Conservation (phyloP, 768 basidiomycete genomes). For the Chalciporus chontae region DNA sequence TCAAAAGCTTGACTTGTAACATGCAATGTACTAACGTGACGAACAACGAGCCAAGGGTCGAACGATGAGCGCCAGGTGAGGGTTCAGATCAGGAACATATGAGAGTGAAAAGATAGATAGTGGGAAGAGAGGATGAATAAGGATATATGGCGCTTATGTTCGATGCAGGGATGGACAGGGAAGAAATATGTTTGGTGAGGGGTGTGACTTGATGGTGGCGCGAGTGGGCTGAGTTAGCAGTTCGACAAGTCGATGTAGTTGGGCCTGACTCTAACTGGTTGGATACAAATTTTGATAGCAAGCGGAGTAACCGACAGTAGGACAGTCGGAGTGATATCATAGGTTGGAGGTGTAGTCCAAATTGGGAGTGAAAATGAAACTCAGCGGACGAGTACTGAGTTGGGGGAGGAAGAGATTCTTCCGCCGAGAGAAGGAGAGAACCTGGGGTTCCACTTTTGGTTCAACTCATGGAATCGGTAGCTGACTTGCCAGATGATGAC, state of each 20-base stretch:
- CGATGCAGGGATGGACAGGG: not conserved
- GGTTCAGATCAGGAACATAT: conserved; percentile 19
- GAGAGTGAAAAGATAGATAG: not conserved
- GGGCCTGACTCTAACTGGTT: too few species aligned
- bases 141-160: conserved; percentile 17
- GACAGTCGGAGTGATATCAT: not conserved
- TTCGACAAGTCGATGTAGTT: too few species aligned
- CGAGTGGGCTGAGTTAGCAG: too few species aligned
- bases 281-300: too few species aligned
- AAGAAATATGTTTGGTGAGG: not conserved
- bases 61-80: not conserved
- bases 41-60: too few species aligned
- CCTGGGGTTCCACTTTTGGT: conserved; percentile 9
- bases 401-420: not conserved
- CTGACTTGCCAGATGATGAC: conserved; percentile 11
- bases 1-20: not conserved
- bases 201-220: conserved; percentile 1
- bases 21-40: not conserved
- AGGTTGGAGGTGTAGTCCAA: not conserved
- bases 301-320: not conserved
- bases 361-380: not conserved
- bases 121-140: conserved; percentile 1
- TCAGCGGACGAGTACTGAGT: not conserved
- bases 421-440: conserved; percentile 8
- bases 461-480: conserved; percentile 4